Base-by-base conservation (phyloP, 1,284 basidiomycete genomes). In the Polyporus tsugae region DNA sequence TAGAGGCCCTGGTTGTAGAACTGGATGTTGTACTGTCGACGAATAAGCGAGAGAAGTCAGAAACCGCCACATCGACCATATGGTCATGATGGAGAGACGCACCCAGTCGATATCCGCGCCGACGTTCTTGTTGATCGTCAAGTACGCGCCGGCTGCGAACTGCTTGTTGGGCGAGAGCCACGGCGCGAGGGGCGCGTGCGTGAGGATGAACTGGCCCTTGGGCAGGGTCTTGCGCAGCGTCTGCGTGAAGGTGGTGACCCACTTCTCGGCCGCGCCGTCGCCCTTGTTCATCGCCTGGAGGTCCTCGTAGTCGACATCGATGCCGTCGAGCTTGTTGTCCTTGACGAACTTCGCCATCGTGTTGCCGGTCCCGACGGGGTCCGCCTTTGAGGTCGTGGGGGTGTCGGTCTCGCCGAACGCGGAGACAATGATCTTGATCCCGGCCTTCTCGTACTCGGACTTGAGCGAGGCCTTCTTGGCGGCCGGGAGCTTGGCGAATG, bases 261-360 rank as follows among this genome's bases (percentile, higher is more conserved):
- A 83, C 57, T 76, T 53, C 77, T 83, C 81, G 42, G 83, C 81
- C 7, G 70, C 67, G 41, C 83, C 81, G 66, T 76, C 74, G 19
- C 79, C 79, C 41, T 73, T 75, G 70, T 86, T 78, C 75, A 87
- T 80, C 9, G 84, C 83, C 49, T 75, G 76, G 65, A 86, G 82
- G 73, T 87, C 86, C 77, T 88, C 86, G 66, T 86, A 89, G 75
- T 89, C 87, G 57, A 89, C 82, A 64, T 89, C 88, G 53, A 89
- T 78, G 42, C 87, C 89, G 72, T 89, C 84, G 19, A 89, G 76
- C 35, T 80, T 78, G 58, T 69, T 65, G 39, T 36, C 38, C 55
- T 62, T 42, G 53, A 72, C 67, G 70, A 84, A 85, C 63, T 84
- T 65, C 65, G 85, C 85, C 78, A 88, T 80, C 6, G 78, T 82